Evolutionary conservation across 2,329 filamentous ascomycete genomes (phyloP).

Genomic region (Arthrobotrys pseudoclavata): DNA sequence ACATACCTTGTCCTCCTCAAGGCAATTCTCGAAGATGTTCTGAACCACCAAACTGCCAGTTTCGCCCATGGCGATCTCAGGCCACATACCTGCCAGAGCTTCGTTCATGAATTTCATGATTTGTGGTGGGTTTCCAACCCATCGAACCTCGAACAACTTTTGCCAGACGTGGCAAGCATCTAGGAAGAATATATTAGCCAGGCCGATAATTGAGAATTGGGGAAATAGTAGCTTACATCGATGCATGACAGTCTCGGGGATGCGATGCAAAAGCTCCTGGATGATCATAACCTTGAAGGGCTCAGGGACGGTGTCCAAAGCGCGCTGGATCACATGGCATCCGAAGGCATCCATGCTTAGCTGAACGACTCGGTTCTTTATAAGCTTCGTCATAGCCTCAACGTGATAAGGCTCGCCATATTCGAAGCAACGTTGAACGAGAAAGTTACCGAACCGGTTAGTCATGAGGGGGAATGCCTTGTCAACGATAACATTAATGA

Average conservation of each 20-base stretch:
- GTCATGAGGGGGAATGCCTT: constrained; percentile 86
- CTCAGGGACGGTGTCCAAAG: constrained; percentile 96
- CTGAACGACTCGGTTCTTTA: constrained; percentile 91
- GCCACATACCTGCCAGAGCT: constrained; percentile 95
- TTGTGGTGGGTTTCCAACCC: constrained; percentile 92
- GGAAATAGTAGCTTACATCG: constrained; percentile 70
- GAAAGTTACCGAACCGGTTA: constrained; percentile 98
- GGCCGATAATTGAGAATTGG: background rate
- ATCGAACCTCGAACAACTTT: constrained; percentile 97
- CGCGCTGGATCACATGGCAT: constrained; percentile 98
- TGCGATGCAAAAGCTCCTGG: constrained; percentile 93
- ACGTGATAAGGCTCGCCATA: constrained; percentile 96
- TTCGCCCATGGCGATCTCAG: constrained; percentile 95
- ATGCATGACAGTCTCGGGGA: constrained; percentile 97
- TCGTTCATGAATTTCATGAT: constrained; percentile 99
- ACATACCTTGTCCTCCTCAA: constrained; percentile 91
- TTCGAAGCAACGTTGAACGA: constrained; percentile 98
- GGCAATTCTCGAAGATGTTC: constrained; percentile 99
- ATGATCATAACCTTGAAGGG: constrained; percentile 99
- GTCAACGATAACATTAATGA: constrained; percentile 84
- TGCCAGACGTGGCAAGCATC: constrained; percentile 99
- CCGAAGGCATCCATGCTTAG: constrained; percentile 99
- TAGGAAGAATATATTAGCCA: constrained; percentile 32
- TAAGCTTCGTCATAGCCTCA: constrained; percentile 91
- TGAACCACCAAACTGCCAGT: constrained; percentile 98